These are phyloP conservation scores for Sugiyamaella boreocaroliniensis DNA, from an alignment of 805 yeast genomes.

Conservation along the genomic window DNA sequence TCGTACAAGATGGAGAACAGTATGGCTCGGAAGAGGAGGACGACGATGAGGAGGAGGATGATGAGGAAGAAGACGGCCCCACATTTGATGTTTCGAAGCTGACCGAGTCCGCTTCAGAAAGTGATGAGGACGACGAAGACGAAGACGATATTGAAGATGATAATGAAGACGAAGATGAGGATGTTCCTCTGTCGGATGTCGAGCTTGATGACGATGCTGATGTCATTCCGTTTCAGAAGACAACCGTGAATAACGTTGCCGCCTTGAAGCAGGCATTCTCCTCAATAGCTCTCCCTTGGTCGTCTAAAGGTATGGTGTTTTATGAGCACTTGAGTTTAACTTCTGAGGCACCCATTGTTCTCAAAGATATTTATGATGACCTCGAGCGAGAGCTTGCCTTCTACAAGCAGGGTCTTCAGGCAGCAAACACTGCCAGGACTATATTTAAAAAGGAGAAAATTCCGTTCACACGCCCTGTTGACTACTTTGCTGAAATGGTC, in stretches of 20 bases:
- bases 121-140: constrained; percentile 31
- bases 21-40: constrained; percentile 16
- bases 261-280: constrained; percentile 42
- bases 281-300: constrained; percentile 37
- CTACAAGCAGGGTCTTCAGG: constrained; percentile 86
- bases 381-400: constrained; percentile 93
- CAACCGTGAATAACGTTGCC: constrained; percentile 80
- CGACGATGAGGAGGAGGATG: constrained; percentile 30
- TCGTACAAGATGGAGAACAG: constrained; percentile 23
- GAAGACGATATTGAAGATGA: constrained; percentile 46
- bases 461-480: constrained; percentile 88
- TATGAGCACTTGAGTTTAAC: constrained; percentile 76
- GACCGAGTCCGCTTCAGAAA: constrained; percentile 28
- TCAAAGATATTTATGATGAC: constrained; percentile 85
- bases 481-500: constrained; percentile 97
- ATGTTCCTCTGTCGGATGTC: constrained; percentile 81
- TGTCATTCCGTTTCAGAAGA: constrained; percentile 82
- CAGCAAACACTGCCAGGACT: constrained; percentile 68
- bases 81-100: constrained; percentile 25
- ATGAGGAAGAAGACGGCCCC: constrained; percentile 31
- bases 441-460: constrained; percentile 58
- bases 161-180: constrained; percentile 68
- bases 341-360: constrained; percentile 52
- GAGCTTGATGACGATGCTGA: constrained; percentile 94
- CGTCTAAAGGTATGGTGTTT: constrained; percentile 56